phyloP scores from a whole-genome alignment of 768 basidiomycete genomes.

The Lactarius quietus region DNA sequence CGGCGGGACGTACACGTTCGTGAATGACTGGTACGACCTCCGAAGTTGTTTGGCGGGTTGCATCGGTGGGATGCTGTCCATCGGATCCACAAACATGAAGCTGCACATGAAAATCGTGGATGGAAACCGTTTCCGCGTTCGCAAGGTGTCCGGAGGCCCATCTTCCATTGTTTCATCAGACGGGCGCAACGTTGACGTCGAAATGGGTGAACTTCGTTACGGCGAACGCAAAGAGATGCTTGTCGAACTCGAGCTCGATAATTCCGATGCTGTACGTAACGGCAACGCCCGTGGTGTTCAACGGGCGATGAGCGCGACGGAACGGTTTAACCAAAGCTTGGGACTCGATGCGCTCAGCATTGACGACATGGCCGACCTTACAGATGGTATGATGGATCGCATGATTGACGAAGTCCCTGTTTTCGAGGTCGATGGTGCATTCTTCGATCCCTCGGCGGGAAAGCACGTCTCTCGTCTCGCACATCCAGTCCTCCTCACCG shows the following conservation, averaged over 20 bases:
- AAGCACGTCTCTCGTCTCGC: conserved; percentile 87
- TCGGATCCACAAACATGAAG: conserved; percentile 90
- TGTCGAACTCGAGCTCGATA: conserved; percentile 91
- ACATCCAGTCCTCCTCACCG: conserved; percentile 90
- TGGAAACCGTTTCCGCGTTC: conserved; percentile 83
- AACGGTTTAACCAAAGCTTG: conserved; percentile 84
- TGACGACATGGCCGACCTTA: conserved; percentile 68
- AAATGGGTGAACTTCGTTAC: conserved; percentile 89
- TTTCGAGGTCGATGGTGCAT: conserved; percentile 92
- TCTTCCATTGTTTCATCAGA: conserved; percentile 84
- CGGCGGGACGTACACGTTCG: conserved; percentile 94
- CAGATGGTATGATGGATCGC: conserved; percentile 90
- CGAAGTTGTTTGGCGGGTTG: conserved; percentile 90
- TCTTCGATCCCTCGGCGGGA: conserved; percentile 83
- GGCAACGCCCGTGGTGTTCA: conserved; percentile 22
- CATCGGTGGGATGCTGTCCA: conserved; percentile 95
- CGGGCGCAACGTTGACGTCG: conserved; percentile 92
- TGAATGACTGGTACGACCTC: conserved; percentile 97
- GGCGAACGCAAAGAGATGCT: conserved; percentile 99
- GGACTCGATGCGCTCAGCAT: conserved; percentile 73
- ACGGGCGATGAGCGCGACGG: conserved; percentile 68
- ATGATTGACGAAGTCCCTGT: conserved; percentile 99
- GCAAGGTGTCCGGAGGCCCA: conserved; percentile 91
- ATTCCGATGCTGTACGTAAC: conserved; percentile 44
- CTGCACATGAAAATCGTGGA: conserved; percentile 94